These are phyloP conservation scores for Apiospora pterosperma DNA, from an alignment of 2,329 filamentous ascomycete genomes.

Conservation along the genomic window DNA sequence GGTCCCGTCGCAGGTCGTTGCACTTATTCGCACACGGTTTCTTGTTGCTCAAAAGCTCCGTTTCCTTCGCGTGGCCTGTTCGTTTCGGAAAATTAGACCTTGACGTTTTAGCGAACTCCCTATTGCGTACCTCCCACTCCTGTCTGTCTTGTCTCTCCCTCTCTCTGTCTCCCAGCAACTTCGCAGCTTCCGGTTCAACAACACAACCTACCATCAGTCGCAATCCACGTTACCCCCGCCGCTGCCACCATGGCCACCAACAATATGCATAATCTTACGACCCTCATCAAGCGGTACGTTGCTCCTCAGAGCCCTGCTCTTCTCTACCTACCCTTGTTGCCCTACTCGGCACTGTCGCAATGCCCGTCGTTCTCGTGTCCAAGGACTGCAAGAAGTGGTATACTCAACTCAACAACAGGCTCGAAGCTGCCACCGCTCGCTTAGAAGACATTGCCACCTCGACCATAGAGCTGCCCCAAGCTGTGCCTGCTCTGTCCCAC, in stretches of 20 bases:
- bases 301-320: slow-evolving; percentile 4
- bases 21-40: background rate
- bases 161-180: background rate
- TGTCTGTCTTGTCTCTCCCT: too few species aligned
- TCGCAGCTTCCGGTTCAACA: background rate
- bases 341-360: slow-evolving; percentile 6
- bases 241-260: slow-evolving; percentile 60
- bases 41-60: background rate
- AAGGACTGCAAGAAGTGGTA: slow-evolving; percentile 12
- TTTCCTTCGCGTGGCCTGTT: background rate
- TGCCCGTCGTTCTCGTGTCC: slow-evolving; percentile 16
- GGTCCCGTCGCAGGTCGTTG: background rate
- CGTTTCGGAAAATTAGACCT: background rate
- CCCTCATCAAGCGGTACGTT: slow-evolving; percentile 92
- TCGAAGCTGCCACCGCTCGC: slow-evolving; percentile 93
- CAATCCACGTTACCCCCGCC: slow-evolving; percentile 4
- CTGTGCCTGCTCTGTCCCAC: slow-evolving; percentile 42
- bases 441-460: slow-evolving; percentile 94
- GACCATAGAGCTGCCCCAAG: slow-evolving; percentile 56
- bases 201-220: background rate
- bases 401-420: slow-evolving; percentile 61
- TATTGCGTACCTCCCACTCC: background rate
- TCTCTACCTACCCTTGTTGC: background rate
- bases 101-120: background rate
- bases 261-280: slow-evolving; percentile 95